Evolutionary conservation across 2,329 filamentous ascomycete species (phyloP).

Genomic region (Colletotrichum sansevieriae): DNA sequence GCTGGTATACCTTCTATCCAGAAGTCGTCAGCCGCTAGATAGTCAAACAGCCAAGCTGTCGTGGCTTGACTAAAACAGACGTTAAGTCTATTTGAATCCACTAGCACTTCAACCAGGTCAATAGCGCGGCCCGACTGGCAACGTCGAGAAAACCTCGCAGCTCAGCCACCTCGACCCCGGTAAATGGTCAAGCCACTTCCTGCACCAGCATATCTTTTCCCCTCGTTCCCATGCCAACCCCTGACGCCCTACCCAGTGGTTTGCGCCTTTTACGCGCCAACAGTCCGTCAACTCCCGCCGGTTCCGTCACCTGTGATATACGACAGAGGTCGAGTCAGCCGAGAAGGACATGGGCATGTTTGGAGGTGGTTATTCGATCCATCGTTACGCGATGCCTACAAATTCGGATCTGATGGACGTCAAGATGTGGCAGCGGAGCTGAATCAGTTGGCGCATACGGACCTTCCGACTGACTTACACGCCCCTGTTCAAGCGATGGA

Average conservation of each 20-base stretch:
- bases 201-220: neutral
- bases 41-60: slow-evolving; percentile 16
- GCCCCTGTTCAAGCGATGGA: neutral
- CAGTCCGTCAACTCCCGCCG: neutral
- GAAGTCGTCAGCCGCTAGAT: neutral
- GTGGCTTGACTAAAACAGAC: neutral
- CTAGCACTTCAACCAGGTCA: slow-evolving; percentile 17
- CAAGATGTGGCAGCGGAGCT: too few species aligned
- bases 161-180: neutral
- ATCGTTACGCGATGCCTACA: too few species aligned
- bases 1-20: neutral
- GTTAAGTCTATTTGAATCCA: slow-evolving; percentile 25
- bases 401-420: too few species aligned
- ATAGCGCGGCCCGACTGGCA: slow-evolving; percentile 27
- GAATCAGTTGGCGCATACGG: too few species aligned
- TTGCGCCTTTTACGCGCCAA: neutral
- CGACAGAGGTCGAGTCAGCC: too few species aligned
- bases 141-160: neutral
- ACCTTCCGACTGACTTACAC: too few species aligned
- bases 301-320: too few species aligned
- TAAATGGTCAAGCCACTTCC: slow-evolving; percentile 14
- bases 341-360: too few species aligned
- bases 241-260: too few species aligned
- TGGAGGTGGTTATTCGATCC: too few species aligned
- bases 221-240: neutral